Percentiles rank a stretch among this genome's conserved stretches.
Evolutionary conservation across 164 flowering plant genomes (phyloP).

Genomic region (Chimonanthus praecox): DNA sequence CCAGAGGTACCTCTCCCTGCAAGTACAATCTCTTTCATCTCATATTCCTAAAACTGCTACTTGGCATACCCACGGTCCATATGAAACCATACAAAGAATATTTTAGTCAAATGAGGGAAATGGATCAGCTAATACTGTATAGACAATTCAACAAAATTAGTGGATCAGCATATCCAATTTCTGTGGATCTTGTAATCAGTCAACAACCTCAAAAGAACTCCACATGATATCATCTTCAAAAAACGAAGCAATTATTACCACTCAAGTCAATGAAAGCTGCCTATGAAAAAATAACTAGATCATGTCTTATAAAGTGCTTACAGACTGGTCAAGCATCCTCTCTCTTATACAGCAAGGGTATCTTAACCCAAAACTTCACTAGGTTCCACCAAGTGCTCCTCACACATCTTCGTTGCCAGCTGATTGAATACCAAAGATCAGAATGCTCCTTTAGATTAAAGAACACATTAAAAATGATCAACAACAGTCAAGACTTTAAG

Average conservation of each 20-base stretch:
- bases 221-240: background rate
- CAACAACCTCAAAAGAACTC: background rate
- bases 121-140: background rate
- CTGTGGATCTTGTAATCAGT: background rate
- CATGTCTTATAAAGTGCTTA: constrained; percentile 2
- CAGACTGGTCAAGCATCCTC: background rate
- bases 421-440: constrained; percentile 6
- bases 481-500: background rate
- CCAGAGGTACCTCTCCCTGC: background rate
- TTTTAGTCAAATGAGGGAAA: background rate
- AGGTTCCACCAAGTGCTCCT: constrained; percentile 4
- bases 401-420: constrained; percentile 12
- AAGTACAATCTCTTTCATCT: background rate
- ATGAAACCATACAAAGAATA: background rate
- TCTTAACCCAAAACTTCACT: background rate
- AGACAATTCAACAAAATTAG: background rate
- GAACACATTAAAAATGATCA: background rate
- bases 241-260: background rate
- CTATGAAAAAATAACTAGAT: background rate
- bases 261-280: background rate
- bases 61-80: background rate
- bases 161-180: background rate
- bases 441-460: background rate
- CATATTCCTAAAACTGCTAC: background rate
- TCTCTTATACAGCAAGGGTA: background rate